Evolutionary conservation across 192 early-diverging fungal species (phyloP).

Genomic region (Geosiphon pyriformis): DNA sequence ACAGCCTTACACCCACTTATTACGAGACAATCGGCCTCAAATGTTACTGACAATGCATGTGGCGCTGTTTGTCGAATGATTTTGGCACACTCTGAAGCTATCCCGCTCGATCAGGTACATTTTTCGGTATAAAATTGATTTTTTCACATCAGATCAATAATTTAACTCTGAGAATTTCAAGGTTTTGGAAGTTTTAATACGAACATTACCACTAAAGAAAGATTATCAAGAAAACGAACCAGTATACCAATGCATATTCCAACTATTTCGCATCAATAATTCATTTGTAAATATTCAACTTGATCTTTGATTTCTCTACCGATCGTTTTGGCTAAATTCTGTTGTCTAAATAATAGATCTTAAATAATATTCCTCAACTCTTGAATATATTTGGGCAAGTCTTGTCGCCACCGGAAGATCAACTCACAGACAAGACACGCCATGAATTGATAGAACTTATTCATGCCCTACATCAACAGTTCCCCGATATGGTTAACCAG

Average conservation of each 20-base stretch:
- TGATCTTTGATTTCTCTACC: background rate
- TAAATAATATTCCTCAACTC: constrained; percentile 45
- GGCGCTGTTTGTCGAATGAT: constrained; percentile 77
- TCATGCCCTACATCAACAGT: constrained; percentile 47
- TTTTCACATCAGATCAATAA: background rate
- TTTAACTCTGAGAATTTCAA: background rate
- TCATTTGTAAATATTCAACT: constrained; percentile 32
- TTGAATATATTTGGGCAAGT: constrained; percentile 55
- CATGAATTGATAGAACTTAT: constrained; percentile 54
- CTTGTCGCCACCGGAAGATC: constrained; percentile 45
- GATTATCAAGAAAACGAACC: constrained; percentile 77
- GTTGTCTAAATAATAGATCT: constrained; percentile 28
- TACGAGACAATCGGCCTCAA: constrained; percentile 42
- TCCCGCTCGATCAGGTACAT: constrained; percentile 55
- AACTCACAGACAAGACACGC: constrained; percentile 51
- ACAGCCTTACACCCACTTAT: constrained; percentile 62
- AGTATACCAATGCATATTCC: constrained; percentile 65
- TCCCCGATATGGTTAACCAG: constrained; percentile 26
- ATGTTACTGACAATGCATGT: constrained; percentile 70
- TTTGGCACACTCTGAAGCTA: constrained; percentile 57
- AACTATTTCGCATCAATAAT: constrained; percentile 53
- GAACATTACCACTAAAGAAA: constrained; percentile 63
- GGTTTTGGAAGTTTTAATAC: constrained; percentile 61
- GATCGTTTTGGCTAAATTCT: background rate
- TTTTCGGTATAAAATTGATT: background rate